Evolutionary conservation across 352 stramenopile species (phyloP).

Genomic region (Pythium pyrilobum): DNA sequence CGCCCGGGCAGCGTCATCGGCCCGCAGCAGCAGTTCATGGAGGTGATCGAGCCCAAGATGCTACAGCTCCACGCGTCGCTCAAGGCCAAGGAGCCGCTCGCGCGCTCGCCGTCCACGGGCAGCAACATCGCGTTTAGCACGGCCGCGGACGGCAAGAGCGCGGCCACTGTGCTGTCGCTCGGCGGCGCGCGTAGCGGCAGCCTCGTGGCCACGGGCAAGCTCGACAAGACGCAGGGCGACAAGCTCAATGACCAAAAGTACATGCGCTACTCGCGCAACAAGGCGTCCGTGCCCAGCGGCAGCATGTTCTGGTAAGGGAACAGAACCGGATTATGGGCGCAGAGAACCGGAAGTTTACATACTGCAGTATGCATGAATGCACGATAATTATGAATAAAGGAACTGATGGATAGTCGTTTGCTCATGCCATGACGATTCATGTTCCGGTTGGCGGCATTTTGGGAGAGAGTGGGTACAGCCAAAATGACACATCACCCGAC

Average conservation of each 20-base stretch:
- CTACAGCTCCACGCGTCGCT: too few relatives aligned
- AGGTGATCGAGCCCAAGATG: too few relatives aligned
- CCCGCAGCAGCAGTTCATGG: conserved; percentile 91
- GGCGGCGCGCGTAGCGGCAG: conserved; percentile 8
- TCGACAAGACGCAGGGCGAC: conserved; percentile 61
- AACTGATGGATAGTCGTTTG: neutral
- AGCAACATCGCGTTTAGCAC: conserved; percentile 23
- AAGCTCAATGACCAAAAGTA: conserved; percentile 72
- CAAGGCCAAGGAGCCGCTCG: too few relatives aligned
- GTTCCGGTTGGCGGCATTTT: too few relatives aligned
- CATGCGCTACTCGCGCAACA: conserved; percentile 51
- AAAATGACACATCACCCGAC: too few relatives aligned
- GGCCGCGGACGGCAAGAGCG: conserved; percentile 24
- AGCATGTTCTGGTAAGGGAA: conserved; percentile 50
- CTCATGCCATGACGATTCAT: neutral
- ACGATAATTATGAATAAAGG: conserved; percentile 3
- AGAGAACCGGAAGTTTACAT: too few relatives aligned
- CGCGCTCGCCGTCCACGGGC: conserved; percentile 12
- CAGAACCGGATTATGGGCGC: neutral
- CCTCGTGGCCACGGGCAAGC: conserved; percentile 28
- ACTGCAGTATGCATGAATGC: too few relatives aligned
- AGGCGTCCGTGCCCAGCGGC: conserved; percentile 29
- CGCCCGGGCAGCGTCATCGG: conserved; percentile 92
- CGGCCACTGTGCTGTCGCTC: conserved; percentile 19
- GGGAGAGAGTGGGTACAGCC: too few relatives aligned